A percentile compares a stretch with the other conserved stretches of the same genome.
Conservation (phyloP, 176 grass and related monocot species). For the Saccharum spontaneum region DNA sequence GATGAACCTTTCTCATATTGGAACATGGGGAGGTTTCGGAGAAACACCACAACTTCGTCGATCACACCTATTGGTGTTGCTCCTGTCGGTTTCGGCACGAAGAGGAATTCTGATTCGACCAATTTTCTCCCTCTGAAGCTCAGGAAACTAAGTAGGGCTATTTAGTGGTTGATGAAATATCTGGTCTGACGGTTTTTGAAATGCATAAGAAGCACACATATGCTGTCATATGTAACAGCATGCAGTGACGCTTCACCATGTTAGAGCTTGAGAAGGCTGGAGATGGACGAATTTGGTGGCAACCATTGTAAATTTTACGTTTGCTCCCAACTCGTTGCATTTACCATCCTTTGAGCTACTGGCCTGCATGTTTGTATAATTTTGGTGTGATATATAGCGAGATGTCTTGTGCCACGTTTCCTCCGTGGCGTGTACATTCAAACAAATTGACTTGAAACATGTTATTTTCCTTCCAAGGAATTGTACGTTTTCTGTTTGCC, state of each 20-base stretch:
- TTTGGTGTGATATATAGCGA: not conserved
- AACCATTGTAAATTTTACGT: conserved; percentile 21
- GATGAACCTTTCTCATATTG: conserved; percentile 75
- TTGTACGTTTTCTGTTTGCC: not conserved
- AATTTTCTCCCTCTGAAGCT: conserved; percentile 42
- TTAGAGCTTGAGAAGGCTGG: not conserved
- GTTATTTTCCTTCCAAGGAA: not conserved
- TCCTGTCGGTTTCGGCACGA: conserved; percentile 40
- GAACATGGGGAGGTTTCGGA: conserved; percentile 68
- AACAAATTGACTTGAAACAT: not conserved
- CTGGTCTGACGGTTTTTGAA: not conserved
- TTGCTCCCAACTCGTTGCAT: not conserved
- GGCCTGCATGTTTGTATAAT: conserved; percentile 13
- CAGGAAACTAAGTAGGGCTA: conserved; percentile 41
- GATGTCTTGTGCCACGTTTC: not conserved
- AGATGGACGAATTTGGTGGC: conserved; percentile 25
- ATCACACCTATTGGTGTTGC: conserved; percentile 14
- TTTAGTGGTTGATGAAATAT: not conserved
- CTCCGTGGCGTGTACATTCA: not conserved
- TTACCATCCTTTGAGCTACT: not conserved
- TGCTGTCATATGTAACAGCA: not conserved
- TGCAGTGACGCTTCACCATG: not conserved
- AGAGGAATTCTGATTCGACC: conserved; percentile 39
- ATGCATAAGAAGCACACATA: conserved; percentile 10
- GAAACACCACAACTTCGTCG: conserved; percentile 48